These are phyloP conservation scores for Yamadazyma laniorum DNA, from an alignment of 805 yeast species.

Conservation along the genomic window DNA sequence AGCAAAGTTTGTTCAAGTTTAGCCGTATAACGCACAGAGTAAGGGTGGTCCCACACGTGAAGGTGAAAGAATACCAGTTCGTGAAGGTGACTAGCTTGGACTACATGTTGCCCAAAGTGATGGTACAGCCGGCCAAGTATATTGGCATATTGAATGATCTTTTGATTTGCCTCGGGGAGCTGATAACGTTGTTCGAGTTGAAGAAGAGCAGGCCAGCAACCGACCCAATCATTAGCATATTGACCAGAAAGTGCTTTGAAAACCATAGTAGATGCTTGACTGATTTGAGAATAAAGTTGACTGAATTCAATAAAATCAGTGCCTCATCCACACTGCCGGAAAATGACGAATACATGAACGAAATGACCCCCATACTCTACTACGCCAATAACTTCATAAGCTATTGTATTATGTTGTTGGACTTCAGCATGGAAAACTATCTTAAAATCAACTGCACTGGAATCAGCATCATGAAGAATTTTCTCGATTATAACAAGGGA, in stretches of 20 bases:
- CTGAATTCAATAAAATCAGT: slow-evolving; percentile 7
- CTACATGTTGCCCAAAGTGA: slow-evolving; percentile 11
- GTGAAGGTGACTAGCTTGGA: slow-evolving; percentile 12
- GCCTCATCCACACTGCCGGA: neutral
- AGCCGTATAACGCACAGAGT: slow-evolving; percentile 1
- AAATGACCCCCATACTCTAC: slow-evolving; percentile 17
- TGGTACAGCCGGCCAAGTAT: slow-evolving; percentile 4
- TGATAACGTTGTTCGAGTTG: slow-evolving; percentile 14
- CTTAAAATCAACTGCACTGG: slow-evolving; percentile 11
- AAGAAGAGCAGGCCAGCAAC: slow-evolving; percentile 2
- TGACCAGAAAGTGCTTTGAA: slow-evolving; percentile 17
- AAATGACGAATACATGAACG: slow-evolving; percentile 11
- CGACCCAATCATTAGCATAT: slow-evolving; percentile 8
- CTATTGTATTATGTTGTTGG: slow-evolving; percentile 13
- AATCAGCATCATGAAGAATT: slow-evolving; percentile 7
- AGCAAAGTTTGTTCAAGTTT: neutral
- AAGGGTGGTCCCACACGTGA: slow-evolving; percentile 1
- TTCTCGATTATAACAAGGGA: slow-evolving; percentile 8
- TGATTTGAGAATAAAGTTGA: slow-evolving; percentile 5
- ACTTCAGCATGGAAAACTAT: slow-evolving; percentile 15
- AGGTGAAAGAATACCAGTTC: slow-evolving; percentile 13
- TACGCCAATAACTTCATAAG: slow-evolving; percentile 14
- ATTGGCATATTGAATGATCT: slow-evolving; percentile 13
- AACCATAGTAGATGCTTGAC: slow-evolving; percentile 13
- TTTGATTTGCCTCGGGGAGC: slow-evolving; percentile 19